phyloP scores from a whole-genome alignment of 2,329 filamentous ascomycete species.

The Monosporascus cannonballus region DNA sequence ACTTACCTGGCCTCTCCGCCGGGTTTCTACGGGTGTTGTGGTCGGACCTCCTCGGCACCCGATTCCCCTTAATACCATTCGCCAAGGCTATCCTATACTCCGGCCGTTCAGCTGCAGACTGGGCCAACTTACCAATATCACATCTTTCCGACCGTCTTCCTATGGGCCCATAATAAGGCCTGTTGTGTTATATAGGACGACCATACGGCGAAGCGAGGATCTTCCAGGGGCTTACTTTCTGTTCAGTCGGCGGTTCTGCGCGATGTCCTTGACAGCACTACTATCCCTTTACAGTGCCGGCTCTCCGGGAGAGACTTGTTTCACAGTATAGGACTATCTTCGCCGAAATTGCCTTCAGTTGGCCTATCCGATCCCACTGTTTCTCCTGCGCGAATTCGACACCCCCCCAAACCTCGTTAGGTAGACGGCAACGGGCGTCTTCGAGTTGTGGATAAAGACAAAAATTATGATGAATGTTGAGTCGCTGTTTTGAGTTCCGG shows the following conservation, averaged over 20 bases:
- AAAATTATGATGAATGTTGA: background rate
- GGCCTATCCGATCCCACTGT: background rate
- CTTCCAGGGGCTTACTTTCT: background rate
- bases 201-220: background rate
- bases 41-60: background rate
- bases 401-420: background rate
- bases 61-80: conserved; percentile 19
- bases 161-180: background rate
- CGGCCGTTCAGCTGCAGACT: background rate
- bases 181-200: background rate
- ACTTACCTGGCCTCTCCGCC: conserved; percentile 17
- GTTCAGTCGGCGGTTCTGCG: background rate
- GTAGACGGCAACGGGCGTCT: background rate
- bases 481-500: background rate
- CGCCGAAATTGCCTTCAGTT: background rate
- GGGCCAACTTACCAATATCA: background rate
- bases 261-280: background rate
- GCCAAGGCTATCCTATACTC: background rate
- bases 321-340: background rate
- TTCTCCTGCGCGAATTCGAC: background rate
- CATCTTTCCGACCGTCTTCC: background rate
- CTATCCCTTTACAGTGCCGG: background rate
- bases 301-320: background rate
- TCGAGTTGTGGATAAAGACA: background rate
- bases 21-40: background rate